Evolutionary conservation across 257 asterid species (phyloP), one percentile per base, ranked within the genome.

Genomic region (Nicotiana paniculata): DNA sequence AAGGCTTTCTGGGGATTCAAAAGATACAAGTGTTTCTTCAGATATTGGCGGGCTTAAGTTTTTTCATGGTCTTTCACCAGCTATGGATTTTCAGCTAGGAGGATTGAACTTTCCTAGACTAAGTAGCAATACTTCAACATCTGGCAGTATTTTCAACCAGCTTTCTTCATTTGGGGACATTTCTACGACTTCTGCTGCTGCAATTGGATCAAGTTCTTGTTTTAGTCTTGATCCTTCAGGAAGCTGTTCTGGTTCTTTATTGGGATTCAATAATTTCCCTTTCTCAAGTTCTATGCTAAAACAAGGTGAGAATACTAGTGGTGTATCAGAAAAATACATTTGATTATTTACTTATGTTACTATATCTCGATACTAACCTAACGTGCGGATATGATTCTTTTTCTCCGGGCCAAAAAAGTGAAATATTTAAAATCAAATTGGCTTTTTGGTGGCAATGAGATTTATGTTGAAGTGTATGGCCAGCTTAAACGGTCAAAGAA

Each of bases 41-140:
- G 92, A 86, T 77, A 54, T 90, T 18, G 90, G 93, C 35, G 97
- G 98, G 24, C 28, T 92, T 51, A 92, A 90, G 65, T 92, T 91
- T 86, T 91, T 91, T 53, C 95, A 91, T 69, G 93, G 92, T 1
- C 84, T 92, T 53, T 81, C 98, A 2, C 97, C 97, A 4, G 91
- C 97, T 63, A 90, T 94, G 97, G 98, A 96, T 80, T 93, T 93
- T 68, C 97, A 95, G 84, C 90, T 90, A 53, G 89, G 89, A 7
- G 91, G 90, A 24, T 46, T 88, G 8, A 83, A 68, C 43, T 58
- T 83, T 80, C 57, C 91, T 88, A 12, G 85, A 89, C 21, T 37
- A 33, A 48, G 48, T 18, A 65, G 2, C 43, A 48, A 12, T 15
- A 11, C 54, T 64, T 39, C 90, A 17, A 46, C 91, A 37, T 77